These are phyloP conservation scores for Dysphania ambrosioides DNA, from an alignment of 148 eudicot species.

Conservation along the genomic window DNA sequence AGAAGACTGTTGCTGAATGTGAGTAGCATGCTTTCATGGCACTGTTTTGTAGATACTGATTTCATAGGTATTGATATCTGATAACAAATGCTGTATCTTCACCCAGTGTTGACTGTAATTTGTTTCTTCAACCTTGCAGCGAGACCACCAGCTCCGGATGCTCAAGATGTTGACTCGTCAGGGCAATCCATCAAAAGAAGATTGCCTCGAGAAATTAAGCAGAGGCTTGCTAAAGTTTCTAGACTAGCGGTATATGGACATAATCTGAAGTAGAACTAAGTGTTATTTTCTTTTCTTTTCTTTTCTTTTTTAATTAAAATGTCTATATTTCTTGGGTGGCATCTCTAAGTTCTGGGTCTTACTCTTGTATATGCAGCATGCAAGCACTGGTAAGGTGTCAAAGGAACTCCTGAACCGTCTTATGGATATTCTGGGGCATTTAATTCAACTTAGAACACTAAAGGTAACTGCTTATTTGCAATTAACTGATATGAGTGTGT, in stretches of 20 bases:
- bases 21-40: conserved; percentile 28
- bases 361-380: conserved; percentile 55
- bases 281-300: background rate
- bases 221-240: conserved; percentile 93
- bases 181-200: conserved; percentile 82
- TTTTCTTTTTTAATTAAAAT: background rate
- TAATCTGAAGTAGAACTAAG: background rate
- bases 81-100: conserved; percentile 1
- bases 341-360: conserved; percentile 7
- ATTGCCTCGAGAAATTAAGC: conserved; percentile 86
- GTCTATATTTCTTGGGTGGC: background rate
- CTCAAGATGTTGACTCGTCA: conserved; percentile 65
- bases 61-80: conserved; percentile 6
- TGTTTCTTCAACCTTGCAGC: conserved; percentile 42
- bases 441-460: conserved; percentile 76
- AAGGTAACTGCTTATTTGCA: conserved; percentile 49
- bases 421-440: conserved; percentile 87
- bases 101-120: conserved; percentile 3
- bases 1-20: conserved; percentile 96
- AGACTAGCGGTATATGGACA: conserved; percentile 64
- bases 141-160: conserved; percentile 69
- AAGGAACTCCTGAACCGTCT: conserved; percentile 79
- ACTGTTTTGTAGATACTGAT: conserved; percentile 6
- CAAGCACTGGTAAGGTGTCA: conserved; percentile 69
- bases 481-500: background rate